Evolutionary conservation across 768 basidiomycete genomes (phyloP), one percentile per base, ranked within the genome.

Genomic region (Boletus speciosus): DNA sequence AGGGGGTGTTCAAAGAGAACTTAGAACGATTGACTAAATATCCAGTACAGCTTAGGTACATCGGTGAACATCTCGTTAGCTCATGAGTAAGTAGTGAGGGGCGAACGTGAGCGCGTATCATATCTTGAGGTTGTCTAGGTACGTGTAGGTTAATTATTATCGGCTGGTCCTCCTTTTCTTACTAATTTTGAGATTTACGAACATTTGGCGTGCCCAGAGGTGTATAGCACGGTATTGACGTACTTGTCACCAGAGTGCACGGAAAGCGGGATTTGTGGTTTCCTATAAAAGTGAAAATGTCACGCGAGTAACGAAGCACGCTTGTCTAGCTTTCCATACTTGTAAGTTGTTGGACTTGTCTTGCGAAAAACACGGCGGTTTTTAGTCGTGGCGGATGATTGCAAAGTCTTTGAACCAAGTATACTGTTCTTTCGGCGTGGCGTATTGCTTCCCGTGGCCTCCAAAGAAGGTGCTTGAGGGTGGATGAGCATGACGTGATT

Each of bases 391-490:
- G 1, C 67, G 66, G 19, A n/a, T 54, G 25, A 90, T 78, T 15
- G 70, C 66, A 61, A 89, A 89, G 59, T 81, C 82, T 61, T 78
- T 88, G 73, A 90, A 92, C 83, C 86, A 90, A 1, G 79, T 76
- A 59, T 84, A 84, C 65, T 91, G 90, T 66, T 90, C 83, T 58
- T 70, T 78, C 4, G 90, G 88, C 16, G 87, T 84, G 15, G 85
- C 87, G 62, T 81, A 91, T 40, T 77, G 61, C 5, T 72, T 61
- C 5, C 81, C 82, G 57, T 90, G 88, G 0, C 89, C 90, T 11
- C 89, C 90, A 61, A 91, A 91, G 71, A 89, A 89, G 7, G 87
- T 86, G 58, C 85, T 86, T 3, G 47, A 34, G 34, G 12, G 19
- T 49, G n/a, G 16, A 52, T 60, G 42, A 61, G 48, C 32, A 38